Base-by-base conservation (phyloP, 345 rosid genomes). In the Citrus sp. region DNA sequence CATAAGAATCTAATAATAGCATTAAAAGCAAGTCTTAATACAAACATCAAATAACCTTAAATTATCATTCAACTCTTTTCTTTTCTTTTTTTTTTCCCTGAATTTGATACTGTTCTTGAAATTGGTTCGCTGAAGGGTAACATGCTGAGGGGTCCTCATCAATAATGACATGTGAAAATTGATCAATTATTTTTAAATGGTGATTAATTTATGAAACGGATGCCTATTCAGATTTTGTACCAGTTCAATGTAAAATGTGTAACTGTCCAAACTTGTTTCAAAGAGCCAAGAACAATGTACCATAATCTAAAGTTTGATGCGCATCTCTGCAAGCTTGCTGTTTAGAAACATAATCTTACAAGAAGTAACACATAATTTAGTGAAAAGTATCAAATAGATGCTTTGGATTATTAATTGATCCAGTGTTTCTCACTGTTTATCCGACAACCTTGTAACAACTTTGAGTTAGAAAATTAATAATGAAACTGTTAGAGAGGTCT, bases 241-340 rank as follows among this genome's bases (percentile, higher is more conserved):
- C 32, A 9, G 49, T 73, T 73, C 67, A 60, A 73, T 24, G 67
- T 59, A 73, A 73, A 32, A 5, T 6, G 62, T 71, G 9, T 10
- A 9, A 30, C 9, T 19, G 25, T 71, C 42, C 62, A 71, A 70
- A 70, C 42, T 21, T 12, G 67, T 24, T 5, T 59, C 5, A 58
- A 9, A n/a, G 8, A 32, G 30, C 66, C 76, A 73, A 73, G 67
- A 73, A 24, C 76, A 37, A 37, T 73, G 67, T 13, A 73, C 13
- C 67, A 18, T 37, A 73, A 37, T 59, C 77, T 24, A 73, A 21
- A 59, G 67, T 6, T 37, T 72, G 64, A 55, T 72, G 22, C 64
- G 21, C 49, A 72, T 72, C 75, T 55, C 21, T 18, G 6, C 58
- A 18, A 1, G 28, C 49, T 55, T 55, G 1, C 18, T 72, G 56